Conservation (phyloP, 768 basidiomycete genomes). For the Suillus hirtellus region DNA sequence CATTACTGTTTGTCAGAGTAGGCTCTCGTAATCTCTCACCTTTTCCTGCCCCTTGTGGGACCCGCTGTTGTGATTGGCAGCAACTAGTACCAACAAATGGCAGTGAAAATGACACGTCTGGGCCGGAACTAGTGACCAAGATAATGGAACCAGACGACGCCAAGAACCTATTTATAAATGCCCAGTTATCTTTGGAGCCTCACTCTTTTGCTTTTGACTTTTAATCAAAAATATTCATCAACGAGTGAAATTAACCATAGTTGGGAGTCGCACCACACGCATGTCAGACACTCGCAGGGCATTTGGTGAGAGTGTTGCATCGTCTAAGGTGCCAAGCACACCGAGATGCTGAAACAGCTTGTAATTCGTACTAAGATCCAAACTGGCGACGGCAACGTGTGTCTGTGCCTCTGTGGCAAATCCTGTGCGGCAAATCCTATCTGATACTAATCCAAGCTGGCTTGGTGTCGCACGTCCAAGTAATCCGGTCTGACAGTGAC, state of each 20-base stretch:
- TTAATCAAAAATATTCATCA: neutral
- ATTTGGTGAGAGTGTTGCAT: neutral
- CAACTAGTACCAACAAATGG: slow-evolving; percentile 3
- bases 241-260: neutral
- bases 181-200: neutral
- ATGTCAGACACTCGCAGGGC: neutral
- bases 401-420: slow-evolving; percentile 3
- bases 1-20: slow-evolving; percentile 10
- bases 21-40: slow-evolving; percentile 10
- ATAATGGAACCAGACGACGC: neutral
- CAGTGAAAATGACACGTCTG: slow-evolving; percentile 7
- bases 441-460: neutral
- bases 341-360: neutral
- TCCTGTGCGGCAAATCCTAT: slow-evolving; percentile 1
- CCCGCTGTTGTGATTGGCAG: neutral
- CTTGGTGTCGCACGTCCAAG: too few species aligned
- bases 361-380: neutral
- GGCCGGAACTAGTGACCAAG: slow-evolving; percentile 3
- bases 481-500: too few species aligned
- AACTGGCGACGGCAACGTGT: neutral
- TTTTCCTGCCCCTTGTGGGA: slow-evolving; percentile 6
- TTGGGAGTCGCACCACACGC: neutral
- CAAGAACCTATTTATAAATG: neutral
- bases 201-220: neutral
- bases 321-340: too few species aligned